Conservation (phyloP, 495 filamentous ascomycete species). For the Xylaria venustula region DNA sequence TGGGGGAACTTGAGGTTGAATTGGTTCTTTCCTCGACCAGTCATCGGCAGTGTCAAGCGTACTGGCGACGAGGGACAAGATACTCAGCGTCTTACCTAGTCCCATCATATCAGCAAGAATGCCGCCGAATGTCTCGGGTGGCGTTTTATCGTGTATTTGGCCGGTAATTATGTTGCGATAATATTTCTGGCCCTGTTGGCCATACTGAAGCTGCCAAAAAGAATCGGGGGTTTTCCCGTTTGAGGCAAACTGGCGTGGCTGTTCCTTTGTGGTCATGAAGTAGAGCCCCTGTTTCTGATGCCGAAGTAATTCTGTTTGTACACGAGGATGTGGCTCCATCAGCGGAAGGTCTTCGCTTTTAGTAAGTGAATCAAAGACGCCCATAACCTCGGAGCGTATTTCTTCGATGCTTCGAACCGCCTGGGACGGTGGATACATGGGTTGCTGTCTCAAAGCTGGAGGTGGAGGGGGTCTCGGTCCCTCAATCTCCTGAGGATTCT, state of each 20-base stretch:
- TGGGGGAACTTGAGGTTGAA: conserved; percentile 36
- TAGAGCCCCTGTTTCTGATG: conserved; percentile 91
- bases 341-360: conserved; percentile 73
- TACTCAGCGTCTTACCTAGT: conserved; percentile 88
- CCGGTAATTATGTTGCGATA: conserved; percentile 87
- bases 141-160: conserved; percentile 58
- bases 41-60: conserved; percentile 57
- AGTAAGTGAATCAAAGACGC: conserved; percentile 80
- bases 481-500: conserved; percentile 58
- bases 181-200: conserved; percentile 51
- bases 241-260: conserved; percentile 40
- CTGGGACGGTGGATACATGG: conserved; percentile 12
- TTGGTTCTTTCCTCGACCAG: conserved; percentile 51
- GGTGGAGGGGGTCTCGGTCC: conserved; percentile 43
- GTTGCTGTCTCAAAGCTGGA: conserved; percentile 11
- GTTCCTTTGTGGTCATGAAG: conserved; percentile 85
- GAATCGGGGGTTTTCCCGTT: conserved; percentile 58
- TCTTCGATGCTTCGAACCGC: conserved; percentile 74
- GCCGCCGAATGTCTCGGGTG: conserved; percentile 74
- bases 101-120: conserved; percentile 98
- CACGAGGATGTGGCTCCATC: conserved; percentile 60
- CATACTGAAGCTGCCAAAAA: conserved; percentile 64
- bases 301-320: conserved; percentile 69
- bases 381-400: conserved; percentile 76
- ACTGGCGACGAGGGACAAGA: conserved; percentile 70